phyloP scores from a whole-genome alignment of 83 land plant genomes.

The Larix sibirica region DNA sequence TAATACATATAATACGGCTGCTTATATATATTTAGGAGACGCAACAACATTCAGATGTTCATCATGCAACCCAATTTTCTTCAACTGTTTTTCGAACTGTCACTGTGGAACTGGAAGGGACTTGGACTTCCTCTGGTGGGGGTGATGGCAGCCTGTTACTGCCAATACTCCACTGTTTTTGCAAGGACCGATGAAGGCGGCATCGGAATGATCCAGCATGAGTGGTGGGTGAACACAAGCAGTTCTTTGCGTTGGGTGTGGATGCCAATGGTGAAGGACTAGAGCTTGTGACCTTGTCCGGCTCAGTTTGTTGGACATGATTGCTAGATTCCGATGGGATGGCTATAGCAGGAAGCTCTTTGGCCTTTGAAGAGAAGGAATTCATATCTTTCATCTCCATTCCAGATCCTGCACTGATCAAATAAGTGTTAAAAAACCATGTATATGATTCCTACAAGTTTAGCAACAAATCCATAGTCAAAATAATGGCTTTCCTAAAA shows the following conservation, averaged over 20 bases:
- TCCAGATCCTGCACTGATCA: neutral
- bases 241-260: constrained; percentile 15
- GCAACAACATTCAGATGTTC: too few species aligned
- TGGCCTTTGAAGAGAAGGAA: constrained; percentile 6
- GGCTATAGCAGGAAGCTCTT: constrained; percentile 1
- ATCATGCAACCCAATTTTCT: neutral
- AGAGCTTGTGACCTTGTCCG: constrained; percentile 6
- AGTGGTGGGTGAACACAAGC: constrained; percentile 16
- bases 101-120: neutral
- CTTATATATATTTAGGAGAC: too few species aligned
- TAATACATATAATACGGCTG: too few species aligned
- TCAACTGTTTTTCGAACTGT: constrained; percentile 13
- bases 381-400: neutral
- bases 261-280: constrained; percentile 3
- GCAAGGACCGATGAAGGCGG: constrained; percentile 9
- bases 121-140: constrained; percentile 1
- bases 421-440: neutral
- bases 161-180: constrained; percentile 19
- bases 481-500: neutral
- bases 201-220: constrained; percentile 19
- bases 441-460: neutral
- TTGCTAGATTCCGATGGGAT: neutral
- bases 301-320: neutral
- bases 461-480: neutral
- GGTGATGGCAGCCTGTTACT: neutral